Evolutionary conservation across 192 early-diverging fungal species (phyloP).

Genomic region (Coemansia sp.): DNA sequence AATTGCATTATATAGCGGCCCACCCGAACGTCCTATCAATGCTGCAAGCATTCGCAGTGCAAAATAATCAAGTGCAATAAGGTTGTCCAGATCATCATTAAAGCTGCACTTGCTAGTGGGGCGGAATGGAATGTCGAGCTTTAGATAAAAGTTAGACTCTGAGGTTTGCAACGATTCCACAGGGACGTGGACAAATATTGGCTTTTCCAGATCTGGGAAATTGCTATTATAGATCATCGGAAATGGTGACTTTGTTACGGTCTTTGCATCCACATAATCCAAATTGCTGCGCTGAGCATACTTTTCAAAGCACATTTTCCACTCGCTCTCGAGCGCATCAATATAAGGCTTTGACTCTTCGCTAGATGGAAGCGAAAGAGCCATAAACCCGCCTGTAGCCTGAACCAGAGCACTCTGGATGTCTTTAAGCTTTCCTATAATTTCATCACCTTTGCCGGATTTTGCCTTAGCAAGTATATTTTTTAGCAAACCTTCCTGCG

Average conservation of each 20-base stretch:
- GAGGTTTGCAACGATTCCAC: slow-evolving; percentile 55
- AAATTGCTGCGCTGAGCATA: not conserved
- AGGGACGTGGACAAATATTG: slow-evolving; percentile 53
- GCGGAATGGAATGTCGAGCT: slow-evolving; percentile 33
- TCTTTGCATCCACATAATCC: not conserved
- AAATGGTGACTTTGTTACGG: slow-evolving; percentile 24
- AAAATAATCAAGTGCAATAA: slow-evolving; percentile 54
- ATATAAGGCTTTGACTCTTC: slow-evolving; percentile 17
- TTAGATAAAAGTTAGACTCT: slow-evolving; percentile 38
- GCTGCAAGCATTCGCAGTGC: slow-evolving; percentile 66
- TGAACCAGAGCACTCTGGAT: slow-evolving; percentile 15
- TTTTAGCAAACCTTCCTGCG: slow-evolving; percentile 67
- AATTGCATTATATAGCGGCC: slow-evolving; percentile 73
- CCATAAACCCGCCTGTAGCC: slow-evolving; percentile 13
- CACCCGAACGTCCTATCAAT: slow-evolving; percentile 70
- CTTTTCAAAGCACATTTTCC: slow-evolving; percentile 17
- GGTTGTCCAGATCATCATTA: slow-evolving; percentile 37
- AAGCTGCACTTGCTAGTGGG: slow-evolving; percentile 23
- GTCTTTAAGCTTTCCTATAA: slow-evolving; percentile 15
- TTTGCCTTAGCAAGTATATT: slow-evolving; percentile 33
- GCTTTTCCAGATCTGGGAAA: slow-evolving; percentile 38
- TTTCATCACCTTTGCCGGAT: slow-evolving; percentile 5
- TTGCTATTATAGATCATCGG: slow-evolving; percentile 46
- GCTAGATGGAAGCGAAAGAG: slow-evolving; percentile 17
- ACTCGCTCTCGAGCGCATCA: slow-evolving; percentile 26